A percentile compares a stretch with the other conserved stretches of the same genome.
phyloP scores from a whole-genome alignment of 2,329 filamentous ascomycete genomes.

The Neofusicoccum kwambonambiense region DNA sequence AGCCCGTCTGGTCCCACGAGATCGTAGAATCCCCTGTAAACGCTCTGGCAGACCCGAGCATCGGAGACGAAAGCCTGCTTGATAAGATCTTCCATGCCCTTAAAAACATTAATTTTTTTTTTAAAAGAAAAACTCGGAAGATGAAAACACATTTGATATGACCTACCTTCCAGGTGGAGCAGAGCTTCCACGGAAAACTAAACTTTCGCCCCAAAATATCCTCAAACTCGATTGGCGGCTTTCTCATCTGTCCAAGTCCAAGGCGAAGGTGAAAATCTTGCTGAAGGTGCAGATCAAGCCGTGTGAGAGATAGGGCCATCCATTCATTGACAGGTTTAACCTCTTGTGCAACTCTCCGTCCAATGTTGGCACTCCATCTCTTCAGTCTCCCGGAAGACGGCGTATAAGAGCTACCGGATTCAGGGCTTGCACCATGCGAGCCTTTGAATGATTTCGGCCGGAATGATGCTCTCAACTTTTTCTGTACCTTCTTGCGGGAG shows the following conservation, averaged over 20 bases:
- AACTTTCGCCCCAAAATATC: conserved; percentile 90
- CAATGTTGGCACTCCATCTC: neutral
- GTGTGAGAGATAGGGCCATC: neutral
- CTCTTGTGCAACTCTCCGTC: neutral
- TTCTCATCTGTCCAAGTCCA: conserved; percentile 29
- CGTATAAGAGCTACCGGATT: neutral
- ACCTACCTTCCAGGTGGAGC: conserved; percentile 78
- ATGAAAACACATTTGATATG: neutral
- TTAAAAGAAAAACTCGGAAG: neutral
- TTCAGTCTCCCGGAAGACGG: neutral
- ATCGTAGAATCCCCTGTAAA: conserved; percentile 48
- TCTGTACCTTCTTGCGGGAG: neutral
- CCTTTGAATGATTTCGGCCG: neutral
- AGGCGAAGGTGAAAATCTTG: neutral
- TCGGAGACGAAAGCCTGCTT: conserved; percentile 50
- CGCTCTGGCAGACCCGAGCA: conserved; percentile 46
- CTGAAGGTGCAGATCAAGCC: neutral
- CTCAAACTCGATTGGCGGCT: conserved; percentile 81
- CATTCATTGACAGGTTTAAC: neutral
- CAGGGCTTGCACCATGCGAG: neutral
- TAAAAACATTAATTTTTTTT: conserved; percentile 1
- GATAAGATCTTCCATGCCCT: conserved; percentile 51
- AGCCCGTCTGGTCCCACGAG: conserved; percentile 48
- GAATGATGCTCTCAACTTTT: neutral
- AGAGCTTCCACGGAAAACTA: conserved; percentile 84